Evolutionary conservation across 108 stramenopile species (phyloP), one percentile per base, ranked within the genome.

Genomic region (Mediolabrus comicus): DNA sequence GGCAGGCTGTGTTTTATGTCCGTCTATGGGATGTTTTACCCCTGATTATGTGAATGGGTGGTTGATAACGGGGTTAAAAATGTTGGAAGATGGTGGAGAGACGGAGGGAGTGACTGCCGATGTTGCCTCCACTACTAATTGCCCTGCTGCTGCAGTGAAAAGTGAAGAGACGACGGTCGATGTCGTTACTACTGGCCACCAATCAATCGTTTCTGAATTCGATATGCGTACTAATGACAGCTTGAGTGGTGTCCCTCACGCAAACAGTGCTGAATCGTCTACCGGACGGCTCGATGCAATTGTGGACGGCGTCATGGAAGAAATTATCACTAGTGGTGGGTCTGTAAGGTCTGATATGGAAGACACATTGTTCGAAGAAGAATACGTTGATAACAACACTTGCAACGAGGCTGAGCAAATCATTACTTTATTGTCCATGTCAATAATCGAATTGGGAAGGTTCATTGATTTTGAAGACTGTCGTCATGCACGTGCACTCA

Each of bases 1-100:
- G 33, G 86, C 84, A 2, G 52, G 62, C 2, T 83, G 79, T 57
- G 84, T 90, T 0, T 57, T 94, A 41, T 63, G 65, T 27, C 90
- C 93, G 12, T 41, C 87, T 32, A 91, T 91, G 89, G 80, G 81
- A 49, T 84, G 77, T 41, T 90, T 89, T 75, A 29, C 67, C 14
- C 90, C 90, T 17, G 83, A 86, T 34, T 84, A 74, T 77, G 60
- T 94, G 8, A 94, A 94, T 75, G 58, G 75, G 31, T 73, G 87
- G 77, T 77, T 92, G 31, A 64, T 81, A 16, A 71, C 7, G 22
- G 79, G 36, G 25, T 65, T 83, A 52, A 43, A 46, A 58, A 43
- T 59, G 46, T 30, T 71, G 19, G 75, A 64, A 43, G 59, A 51
- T 13, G 53, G 46, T 13, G 53, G 46, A 32, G 64, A 39, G 38